A percentile compares a stretch with the other conserved stretches of the same genome.
Evolutionary conservation across 495 filamentous ascomycete genomes (phyloP).

Genomic region (Aspergillus olivimuriae): DNA sequence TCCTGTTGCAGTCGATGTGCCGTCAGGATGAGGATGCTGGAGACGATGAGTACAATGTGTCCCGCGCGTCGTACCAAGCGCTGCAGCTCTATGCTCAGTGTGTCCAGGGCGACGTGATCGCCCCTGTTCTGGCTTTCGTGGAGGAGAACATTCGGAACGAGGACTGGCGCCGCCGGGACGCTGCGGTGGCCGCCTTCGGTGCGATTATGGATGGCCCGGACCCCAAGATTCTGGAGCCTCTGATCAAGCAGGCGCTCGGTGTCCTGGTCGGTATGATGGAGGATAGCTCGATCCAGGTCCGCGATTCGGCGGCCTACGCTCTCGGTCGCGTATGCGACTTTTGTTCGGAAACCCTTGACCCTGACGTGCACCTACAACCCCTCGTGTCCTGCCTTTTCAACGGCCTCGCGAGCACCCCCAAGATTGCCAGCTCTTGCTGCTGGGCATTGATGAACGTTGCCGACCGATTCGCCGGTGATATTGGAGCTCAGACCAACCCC

Average conservation of each 20-base stretch:
- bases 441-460: slow-evolving; percentile 99
- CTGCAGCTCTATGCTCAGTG: slow-evolving; percentile 91
- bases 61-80: slow-evolving; percentile 93
- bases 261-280: slow-evolving; percentile 96
- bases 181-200: slow-evolving; percentile 95
- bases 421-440: slow-evolving; percentile 97
- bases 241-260: slow-evolving; percentile 88
- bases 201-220: slow-evolving; percentile 99
- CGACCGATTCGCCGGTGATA: slow-evolving; percentile 84
- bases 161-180: slow-evolving; percentile 90
- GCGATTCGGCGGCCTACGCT: slow-evolving; percentile 95
- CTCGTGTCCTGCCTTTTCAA: slow-evolving; percentile 85
- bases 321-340: slow-evolving; percentile 92
- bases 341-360: slow-evolving; percentile 82
- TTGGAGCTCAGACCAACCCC: slow-evolving; percentile 69
- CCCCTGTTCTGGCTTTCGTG: slow-evolving; percentile 79
- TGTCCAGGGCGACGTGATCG: slow-evolving; percentile 72
- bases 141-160: slow-evolving; percentile 83
- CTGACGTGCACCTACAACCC: slow-evolving; percentile 68
- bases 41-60: slow-evolving; percentile 95
- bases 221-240: slow-evolving; percentile 75
- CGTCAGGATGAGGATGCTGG: slow-evolving; percentile 95
- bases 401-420: slow-evolving; percentile 82
- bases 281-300: slow-evolving; percentile 78
- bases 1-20: slow-evolving; percentile 80